Evolutionary conservation across 108 stramenopile genomes (phyloP).

Genomic region (Nannochloropsis salina): DNA sequence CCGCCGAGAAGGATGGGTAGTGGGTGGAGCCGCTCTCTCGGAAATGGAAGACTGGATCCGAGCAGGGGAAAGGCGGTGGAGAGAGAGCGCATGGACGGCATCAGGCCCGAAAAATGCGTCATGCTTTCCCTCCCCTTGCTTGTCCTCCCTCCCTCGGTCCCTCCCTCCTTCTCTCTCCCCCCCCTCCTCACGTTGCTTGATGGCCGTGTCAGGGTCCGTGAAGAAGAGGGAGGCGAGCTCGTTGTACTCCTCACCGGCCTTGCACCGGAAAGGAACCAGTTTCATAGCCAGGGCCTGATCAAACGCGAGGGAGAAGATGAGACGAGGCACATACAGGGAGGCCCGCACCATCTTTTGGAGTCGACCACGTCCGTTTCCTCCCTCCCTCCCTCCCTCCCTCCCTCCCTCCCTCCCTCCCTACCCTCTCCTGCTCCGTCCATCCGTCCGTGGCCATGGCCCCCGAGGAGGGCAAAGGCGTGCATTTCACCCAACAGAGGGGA

Average conservation of each 20-base stretch:
- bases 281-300: slow-evolving; percentile 75
- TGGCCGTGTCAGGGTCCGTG: slow-evolving; percentile 85
- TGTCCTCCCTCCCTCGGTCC: background rate
- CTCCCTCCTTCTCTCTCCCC: background rate
- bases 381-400: background rate
- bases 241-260: slow-evolving; percentile 84
- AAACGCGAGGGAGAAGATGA: background rate
- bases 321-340: background rate
- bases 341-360: background rate
- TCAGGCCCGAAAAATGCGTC: background rate
- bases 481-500: slow-evolving; percentile 76
- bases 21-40: slow-evolving; percentile 78
- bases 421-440: slow-evolving; percentile 81
- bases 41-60: slow-evolving; percentile 75
- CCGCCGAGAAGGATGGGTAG: slow-evolving; percentile 80
- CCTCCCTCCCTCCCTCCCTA: background rate
- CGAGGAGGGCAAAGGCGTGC: slow-evolving; percentile 60
- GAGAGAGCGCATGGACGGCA: background rate
- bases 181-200: slow-evolving; percentile 85
- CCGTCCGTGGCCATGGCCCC: slow-evolving; percentile 82
- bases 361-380: background rate
- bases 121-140: background rate
- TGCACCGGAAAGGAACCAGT: slow-evolving; percentile 79
- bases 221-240: slow-evolving; percentile 90
- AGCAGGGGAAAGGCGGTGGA: background rate